Percentiles rank a stretch among this genome's conserved stretches.
phyloP scores from a whole-genome alignment of 2,329 filamentous ascomycete genomes.

The Colletotrichum sansevieriae region DNA sequence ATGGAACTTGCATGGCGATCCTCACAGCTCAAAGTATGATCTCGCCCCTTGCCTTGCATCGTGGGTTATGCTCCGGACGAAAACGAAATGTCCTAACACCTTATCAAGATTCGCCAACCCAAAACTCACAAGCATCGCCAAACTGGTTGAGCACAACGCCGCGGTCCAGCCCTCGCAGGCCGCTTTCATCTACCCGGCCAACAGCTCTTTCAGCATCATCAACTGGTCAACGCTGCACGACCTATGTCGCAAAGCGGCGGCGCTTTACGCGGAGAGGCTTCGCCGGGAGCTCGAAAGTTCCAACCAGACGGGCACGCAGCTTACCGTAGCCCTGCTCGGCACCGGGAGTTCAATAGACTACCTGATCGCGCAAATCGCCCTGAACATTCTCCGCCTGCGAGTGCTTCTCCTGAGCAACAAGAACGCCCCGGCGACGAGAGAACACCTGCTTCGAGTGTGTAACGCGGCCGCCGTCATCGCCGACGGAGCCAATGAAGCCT shows the following conservation, averaged over 20 bases:
- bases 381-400: constrained; percentile 19
- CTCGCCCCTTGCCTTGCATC: neutral
- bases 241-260: neutral
- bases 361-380: constrained; percentile 21
- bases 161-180: constrained; percentile 4
- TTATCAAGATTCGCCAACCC: constrained; percentile 16
- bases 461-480: constrained; percentile 8
- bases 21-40: constrained; percentile 25
- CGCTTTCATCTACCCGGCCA: constrained; percentile 24
- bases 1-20: constrained; percentile 27
- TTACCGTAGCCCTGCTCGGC: constrained; percentile 25
- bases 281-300: neutral
- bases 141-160: constrained; percentile 28
- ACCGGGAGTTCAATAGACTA: constrained; percentile 24
- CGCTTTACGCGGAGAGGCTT: neutral
- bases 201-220: constrained; percentile 11
- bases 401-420: constrained; percentile 31
- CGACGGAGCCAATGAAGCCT: constrained; percentile 21
- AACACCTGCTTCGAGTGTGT: constrained; percentile 22
- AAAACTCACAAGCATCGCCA: constrained; percentile 19
- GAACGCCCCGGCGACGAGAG: constrained; percentile 18
- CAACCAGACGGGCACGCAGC: constrained; percentile 10
- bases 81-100: neutral
- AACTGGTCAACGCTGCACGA: constrained; percentile 4
- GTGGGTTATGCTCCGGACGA: no score